These are phyloP conservation scores for Aspergillus sp. DNA, from an alignment of 2,329 filamentous ascomycete species.

Conservation along the genomic window DNA sequence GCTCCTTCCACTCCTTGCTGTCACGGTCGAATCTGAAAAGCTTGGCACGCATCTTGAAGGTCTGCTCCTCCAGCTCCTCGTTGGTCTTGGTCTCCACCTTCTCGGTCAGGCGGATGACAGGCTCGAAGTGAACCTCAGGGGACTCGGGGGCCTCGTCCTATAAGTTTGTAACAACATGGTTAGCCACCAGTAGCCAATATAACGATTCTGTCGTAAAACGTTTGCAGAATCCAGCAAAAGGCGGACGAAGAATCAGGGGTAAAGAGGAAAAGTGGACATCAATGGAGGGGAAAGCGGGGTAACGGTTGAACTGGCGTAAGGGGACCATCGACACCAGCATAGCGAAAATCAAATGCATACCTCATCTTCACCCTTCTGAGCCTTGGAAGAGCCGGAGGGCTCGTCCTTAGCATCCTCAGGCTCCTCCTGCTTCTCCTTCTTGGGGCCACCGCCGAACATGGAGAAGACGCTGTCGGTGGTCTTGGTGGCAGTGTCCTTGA, in stretches of 20 bases:
- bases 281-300: constrained; percentile 5
- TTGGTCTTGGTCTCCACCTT: constrained; percentile 97
- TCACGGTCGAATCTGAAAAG: constrained; percentile 97
- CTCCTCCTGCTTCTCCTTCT: constrained; percentile 92
- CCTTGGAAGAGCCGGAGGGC: constrained; percentile 85
- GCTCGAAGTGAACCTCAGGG: constrained; percentile 94
- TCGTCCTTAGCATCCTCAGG: constrained; percentile 76
- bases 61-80: constrained; percentile 95
- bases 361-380: constrained; percentile 63
- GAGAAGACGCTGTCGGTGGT: constrained; percentile 72
- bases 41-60: constrained; percentile 99
- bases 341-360: constrained; percentile 49
- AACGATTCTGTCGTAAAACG: not conserved
- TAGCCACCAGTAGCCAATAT: constrained; percentile 6
- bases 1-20: constrained; percentile 96
- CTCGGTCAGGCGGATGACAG: constrained; percentile 92
- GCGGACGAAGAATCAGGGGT: not conserved
- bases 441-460: constrained; percentile 97
- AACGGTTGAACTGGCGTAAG: not conserved
- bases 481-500: constrained; percentile 41
- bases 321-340: constrained; percentile 13
- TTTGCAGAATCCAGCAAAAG: not conserved
- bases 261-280: constrained; percentile 10
- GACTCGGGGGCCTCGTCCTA: constrained; percentile 79
- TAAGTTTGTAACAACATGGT: constrained; percentile 3